Evolutionary conservation across 257 asterid species (phyloP).

Genomic region (Orobanche coerulescens): DNA sequence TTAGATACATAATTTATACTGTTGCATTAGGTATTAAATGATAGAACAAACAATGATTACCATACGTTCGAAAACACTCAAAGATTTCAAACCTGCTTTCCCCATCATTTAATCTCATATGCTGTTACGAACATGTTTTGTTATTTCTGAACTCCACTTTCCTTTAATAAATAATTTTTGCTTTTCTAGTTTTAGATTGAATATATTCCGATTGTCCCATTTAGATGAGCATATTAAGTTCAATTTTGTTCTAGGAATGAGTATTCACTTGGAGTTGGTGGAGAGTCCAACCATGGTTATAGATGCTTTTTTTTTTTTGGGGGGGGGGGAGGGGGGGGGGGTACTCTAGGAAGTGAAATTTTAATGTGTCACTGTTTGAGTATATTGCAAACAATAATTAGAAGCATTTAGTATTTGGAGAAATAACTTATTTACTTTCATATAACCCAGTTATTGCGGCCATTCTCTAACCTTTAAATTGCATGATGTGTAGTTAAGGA

Average conservation of each 20-base stretch:
- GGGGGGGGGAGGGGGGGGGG: too few species aligned
- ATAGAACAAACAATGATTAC: background rate
- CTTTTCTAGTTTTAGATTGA: background rate
- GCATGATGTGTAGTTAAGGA: background rate
- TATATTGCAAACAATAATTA: background rate
- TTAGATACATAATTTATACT: background rate
- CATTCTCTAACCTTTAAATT: background rate
- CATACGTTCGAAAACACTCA: background rate
- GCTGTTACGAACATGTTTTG: background rate
- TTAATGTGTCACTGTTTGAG: background rate
- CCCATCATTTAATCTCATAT: background rate
- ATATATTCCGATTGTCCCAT: background rate
- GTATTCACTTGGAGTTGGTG: background rate
- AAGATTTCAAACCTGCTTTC: background rate
- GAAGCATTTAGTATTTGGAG: background rate
- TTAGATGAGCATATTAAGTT: background rate
- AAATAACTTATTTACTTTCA: background rate
- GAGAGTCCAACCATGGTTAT: background rate
- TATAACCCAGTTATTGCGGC: background rate
- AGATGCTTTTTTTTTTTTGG: too few species aligned
- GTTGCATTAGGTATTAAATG: background rate
- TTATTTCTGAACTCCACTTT: background rate
- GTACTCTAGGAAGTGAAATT: background rate
- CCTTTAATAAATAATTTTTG: too few species aligned
- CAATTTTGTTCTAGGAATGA: background rate